Evolutionary conservation across 2,329 filamentous ascomycete species (phyloP), one percentile per base, ranked within the genome.

Genomic region (Chaetomium olivaceum): DNA sequence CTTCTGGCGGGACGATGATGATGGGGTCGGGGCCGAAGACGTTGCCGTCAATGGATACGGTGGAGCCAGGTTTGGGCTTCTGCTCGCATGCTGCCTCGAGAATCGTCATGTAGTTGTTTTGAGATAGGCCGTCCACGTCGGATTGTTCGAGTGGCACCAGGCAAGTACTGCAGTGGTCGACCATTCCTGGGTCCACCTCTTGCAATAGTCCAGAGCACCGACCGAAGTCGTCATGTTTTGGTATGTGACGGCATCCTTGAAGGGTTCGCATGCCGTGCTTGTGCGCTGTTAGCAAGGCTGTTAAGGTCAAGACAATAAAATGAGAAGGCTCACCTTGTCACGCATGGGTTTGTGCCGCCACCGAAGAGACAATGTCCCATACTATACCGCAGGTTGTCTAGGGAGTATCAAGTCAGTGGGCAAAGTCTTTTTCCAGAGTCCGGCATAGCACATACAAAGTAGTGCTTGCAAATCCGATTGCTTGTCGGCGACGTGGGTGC

Each of bases 321-420:
- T 75, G 27, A 23, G 25, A 50, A 8, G 39, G 14, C 58, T 70
- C 76, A 87, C 85, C 76, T 79, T 51, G 84, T 88, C 14, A 81
- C 75, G 69, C 87, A 85, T 9, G 82, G 84, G 12, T 76, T 82
- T 62, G 78, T 75, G 1, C 74, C 74, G 12, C 78, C 72, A 12
- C 79, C 69, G 1, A 77, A 89, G 0, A 89, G 70, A 71, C 87
- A 89, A 70, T 82, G 81, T 1, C 82, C 83, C 1, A 83, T 69
- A 6, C 84, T 79, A 71, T 82, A 88, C 72, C 87, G 80, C 61
- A 88, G 69, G 69, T 89, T 89, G 68, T 87, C 85, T 88, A 48
- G 1, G 60, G 19, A 29, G 6, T 68, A 73, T 31, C 71, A 74
- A 8, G 51, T 68, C 29, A 66, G 62, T n/a, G 7, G 14, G 67